Conservation (phyloP, 2,329 filamentous ascomycete genomes). For the Claviceps purpurea region DNA sequence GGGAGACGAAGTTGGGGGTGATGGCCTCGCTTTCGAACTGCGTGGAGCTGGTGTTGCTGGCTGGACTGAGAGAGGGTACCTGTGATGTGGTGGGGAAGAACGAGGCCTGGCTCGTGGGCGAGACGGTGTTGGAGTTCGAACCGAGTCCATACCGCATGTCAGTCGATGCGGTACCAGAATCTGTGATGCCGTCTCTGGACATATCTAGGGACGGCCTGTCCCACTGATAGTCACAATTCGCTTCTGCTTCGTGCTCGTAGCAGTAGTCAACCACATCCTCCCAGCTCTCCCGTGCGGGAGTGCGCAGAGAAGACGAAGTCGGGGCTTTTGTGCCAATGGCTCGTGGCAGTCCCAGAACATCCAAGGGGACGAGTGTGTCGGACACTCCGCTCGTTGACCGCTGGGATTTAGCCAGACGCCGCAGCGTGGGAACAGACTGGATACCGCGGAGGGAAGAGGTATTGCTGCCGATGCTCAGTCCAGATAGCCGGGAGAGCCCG, state of each 20-base stretch:
- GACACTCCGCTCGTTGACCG: constrained; percentile 35
- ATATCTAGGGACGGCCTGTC: constrained; percentile 41
- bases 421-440: constrained; percentile 41
- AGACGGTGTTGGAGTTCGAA: constrained; percentile 7
- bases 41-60: constrained; percentile 25
- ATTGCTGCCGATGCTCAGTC: constrained; percentile 32
- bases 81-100: constrained; percentile 21
- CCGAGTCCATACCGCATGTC: constrained; percentile 14
- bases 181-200: constrained; percentile 11
- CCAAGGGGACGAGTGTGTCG: constrained; percentile 36
- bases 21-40: constrained; percentile 29
- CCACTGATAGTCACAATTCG: constrained; percentile 54
- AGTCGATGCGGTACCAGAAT: constrained; percentile 13
- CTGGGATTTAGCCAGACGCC: constrained; percentile 27
- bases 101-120: constrained; percentile 12
- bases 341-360: constrained; percentile 18
- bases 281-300: constrained; percentile 36
- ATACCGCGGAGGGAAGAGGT: constrained; percentile 39
- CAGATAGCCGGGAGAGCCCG: constrained; percentile 23
- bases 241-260: constrained; percentile 55
- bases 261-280: constrained; percentile 60
- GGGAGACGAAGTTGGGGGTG: constrained; percentile 26
- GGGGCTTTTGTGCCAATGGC: background rate
- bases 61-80: constrained; percentile 35
- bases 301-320: constrained; percentile 15